Evolutionary conservation across 495 filamentous ascomycete genomes (phyloP).

Genomic region (Penicillium taxi): DNA sequence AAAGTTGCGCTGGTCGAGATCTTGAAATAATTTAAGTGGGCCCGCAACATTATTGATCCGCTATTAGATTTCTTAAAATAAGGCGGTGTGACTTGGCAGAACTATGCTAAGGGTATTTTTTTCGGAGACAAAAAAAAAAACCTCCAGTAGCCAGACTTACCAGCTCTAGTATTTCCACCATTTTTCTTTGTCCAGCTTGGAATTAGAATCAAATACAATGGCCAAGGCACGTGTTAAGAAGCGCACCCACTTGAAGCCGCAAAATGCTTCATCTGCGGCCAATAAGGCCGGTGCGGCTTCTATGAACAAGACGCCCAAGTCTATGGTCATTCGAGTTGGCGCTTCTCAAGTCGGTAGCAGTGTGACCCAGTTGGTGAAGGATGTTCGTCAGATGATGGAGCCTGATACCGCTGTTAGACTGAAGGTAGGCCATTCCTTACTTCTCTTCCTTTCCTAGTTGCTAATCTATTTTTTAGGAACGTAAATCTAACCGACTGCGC

Average conservation of each 20-base stretch:
- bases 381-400: constrained; percentile 91
- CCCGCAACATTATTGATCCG: constrained; percentile 37
- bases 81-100: too few relatives aligned
- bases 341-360: constrained; percentile 88
- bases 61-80: too few relatives aligned
- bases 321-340: constrained; percentile 96
- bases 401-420: constrained; percentile 83
- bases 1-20: constrained; percentile 8
- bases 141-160: constrained; percentile 10
- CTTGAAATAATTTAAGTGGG: constrained; percentile 28
- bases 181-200: constrained; percentile 6
- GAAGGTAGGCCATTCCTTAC: constrained; percentile 34
- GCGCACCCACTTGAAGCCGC: constrained; percentile 70
- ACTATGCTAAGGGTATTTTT: constrained; percentile 32
- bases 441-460: not conserved
- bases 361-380: constrained; percentile 83
- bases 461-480: constrained; percentile 49
- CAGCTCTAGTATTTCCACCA: constrained; percentile 4
- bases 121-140: constrained; percentile 37
- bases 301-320: constrained; percentile 64
- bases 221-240: constrained; percentile 79
- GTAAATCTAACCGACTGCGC: constrained; percentile 78
- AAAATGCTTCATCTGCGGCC: constrained; percentile 49
- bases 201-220: constrained; percentile 43
- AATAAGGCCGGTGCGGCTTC: constrained; percentile 45